A percentile compares a stretch with the other conserved stretches of the same genome.
These are phyloP conservation scores for Baorangia bicolor DNA, from an alignment of 768 basidiomycete genomes.

Conservation along the genomic window DNA sequence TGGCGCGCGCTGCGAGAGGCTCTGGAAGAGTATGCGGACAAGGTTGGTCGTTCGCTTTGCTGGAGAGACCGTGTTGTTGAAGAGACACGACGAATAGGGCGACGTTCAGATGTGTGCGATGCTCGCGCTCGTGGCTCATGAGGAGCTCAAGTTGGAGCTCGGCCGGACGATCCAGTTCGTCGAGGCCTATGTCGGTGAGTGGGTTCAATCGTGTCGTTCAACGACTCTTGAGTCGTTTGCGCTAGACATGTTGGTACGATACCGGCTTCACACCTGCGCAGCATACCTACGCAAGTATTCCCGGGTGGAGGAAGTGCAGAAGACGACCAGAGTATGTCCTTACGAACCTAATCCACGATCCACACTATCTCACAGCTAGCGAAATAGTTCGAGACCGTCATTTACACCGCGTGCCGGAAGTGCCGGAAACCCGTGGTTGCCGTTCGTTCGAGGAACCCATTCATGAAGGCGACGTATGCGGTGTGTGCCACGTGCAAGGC, in stretches of 20 bases:
- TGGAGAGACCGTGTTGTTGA: background rate
- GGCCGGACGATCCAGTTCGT: conserved; percentile 52
- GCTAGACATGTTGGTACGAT: conserved; percentile 61
- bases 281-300: conserved; percentile 76
- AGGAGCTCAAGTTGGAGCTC: conserved; percentile 52
- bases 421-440: conserved; percentile 62
- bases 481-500: conserved; percentile 58
- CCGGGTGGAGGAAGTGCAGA: conserved; percentile 48
- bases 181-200: conserved; percentile 72
- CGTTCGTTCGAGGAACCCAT: conserved; percentile 32
- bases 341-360: no score
- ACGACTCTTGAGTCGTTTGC: background rate
- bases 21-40: conserved; percentile 60
- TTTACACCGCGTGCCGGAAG: conserved; percentile 67
- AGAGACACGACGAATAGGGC: conserved; percentile 45
- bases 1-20: conserved; percentile 56
- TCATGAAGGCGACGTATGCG: conserved; percentile 45
- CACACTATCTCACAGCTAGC: background rate
- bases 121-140: conserved; percentile 58
- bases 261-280: conserved; percentile 62
- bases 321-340: conserved; percentile 49
- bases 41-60: conserved; percentile 39
- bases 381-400: conserved; percentile 62
- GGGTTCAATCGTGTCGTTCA: background rate
- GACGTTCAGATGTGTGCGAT: conserved; percentile 81